Evolutionary conservation across 495 filamentous ascomycete genomes (phyloP), one percentile per base, ranked within the genome.

Genomic region (Jackrogersella minutella): DNA sequence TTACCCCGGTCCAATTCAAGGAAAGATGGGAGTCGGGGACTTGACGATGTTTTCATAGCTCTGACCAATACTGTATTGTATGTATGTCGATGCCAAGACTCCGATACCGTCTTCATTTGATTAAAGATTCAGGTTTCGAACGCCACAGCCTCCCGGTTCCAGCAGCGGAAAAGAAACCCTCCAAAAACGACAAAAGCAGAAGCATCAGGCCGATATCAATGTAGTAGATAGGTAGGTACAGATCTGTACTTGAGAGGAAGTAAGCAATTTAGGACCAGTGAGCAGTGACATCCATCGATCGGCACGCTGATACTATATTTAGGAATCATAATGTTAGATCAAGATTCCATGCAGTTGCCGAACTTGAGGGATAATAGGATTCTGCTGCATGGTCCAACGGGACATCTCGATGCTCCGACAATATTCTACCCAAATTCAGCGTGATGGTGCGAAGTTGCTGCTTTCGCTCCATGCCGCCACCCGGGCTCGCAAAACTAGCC

Each of bases 401-500:
- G 30, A 58, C 28, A 13, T 49, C 31, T 53, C 17, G 17, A 50
- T 49, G 30, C 8, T 46, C 16, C 16, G 49, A 30, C 33, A 8
- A 54, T 14, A 41, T 43, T 31, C 21, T 49, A 47, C 40, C 50
- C 60, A 13, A 16, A 63, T 63, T 40, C 47, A 37, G 58, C 26
- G 24, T 52, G 46, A 62, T 62, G 34, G 36, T 53, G 58, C 58
- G 58, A 62, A 62, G 53, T 62, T 62, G 39, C 58, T 46, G n/a
- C 41, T 46, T 8, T 26, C 22, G 6, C 11, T 4, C 5, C 34
- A n/a, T 9, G 8, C 17, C 36, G 28, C 37, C 13, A 26, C 13
- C 26, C 10, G 8, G 24, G 41, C 33, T 62, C 19, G 26, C 16
- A 16, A 26, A 26, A 24, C n/a, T 34, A 2, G 14, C 14, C 46